Evolutionary conservation across 2,329 filamentous ascomycete genomes (phyloP), one percentile per base, ranked within the genome.

Genomic region (Fusarium sp.): DNA sequence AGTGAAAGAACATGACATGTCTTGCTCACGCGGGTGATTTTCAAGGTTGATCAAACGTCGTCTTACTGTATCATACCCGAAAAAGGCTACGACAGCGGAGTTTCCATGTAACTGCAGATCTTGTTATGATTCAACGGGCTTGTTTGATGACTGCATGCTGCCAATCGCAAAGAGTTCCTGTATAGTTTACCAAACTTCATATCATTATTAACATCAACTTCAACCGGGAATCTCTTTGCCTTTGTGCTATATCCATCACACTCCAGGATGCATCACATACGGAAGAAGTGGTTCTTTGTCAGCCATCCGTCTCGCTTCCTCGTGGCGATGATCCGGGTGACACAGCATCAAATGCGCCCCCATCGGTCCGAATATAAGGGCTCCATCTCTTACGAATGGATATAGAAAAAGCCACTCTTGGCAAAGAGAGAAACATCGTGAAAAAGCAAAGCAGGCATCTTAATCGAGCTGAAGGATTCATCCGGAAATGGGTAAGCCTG

Each of bases 391-490:
- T 15, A 22, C 8, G 20, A 33, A 46, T 14, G 11, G 14, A 46
- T 35, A 22, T 13, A 53, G 23, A 37, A 25, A 25, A 30, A 30
- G 27, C 27, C 15, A 10, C 30, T 11, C 23, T 37, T 7, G n/a
- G 20, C 14, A 11, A 13, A 17, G 25, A 20, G 25, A 7, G n/a
- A 43, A 43, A 25, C 20, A 47, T 53, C 13, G 17, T 20, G 15
- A n/a, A 47, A 13, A 15, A 35, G 27, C 3, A 11, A 40, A 20
- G 50, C 17, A 59, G 35, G 33, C 27, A 19, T 45, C 47, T 33
- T 20, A 22, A 45, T 23, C 22, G 3, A 10, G n/a, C 45, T 11
- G 35, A 54, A 61, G 58, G 58, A 61, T 62, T 62, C 46, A 46
- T 11, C 58, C 58, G 40, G 46, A 55, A 62, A 62, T 46, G 35